A percentile compares a stretch with the other conserved stretches of the same genome.
These are phyloP conservation scores for Cryomyces minteri DNA, from an alignment of 495 filamentous ascomycete species.

Conservation along the genomic window DNA sequence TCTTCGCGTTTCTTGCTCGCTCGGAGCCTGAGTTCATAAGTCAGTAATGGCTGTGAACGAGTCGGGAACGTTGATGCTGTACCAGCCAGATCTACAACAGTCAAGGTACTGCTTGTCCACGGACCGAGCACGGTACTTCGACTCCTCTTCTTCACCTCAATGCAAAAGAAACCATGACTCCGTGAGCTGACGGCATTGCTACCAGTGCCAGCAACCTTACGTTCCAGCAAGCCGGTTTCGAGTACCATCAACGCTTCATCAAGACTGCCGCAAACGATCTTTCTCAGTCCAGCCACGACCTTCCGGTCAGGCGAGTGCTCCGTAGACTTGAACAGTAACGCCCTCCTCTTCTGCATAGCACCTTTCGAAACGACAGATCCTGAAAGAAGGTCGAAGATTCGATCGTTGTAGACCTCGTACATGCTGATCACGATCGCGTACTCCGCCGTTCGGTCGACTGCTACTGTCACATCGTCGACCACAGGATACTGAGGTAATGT, in stretches of 20 bases:
- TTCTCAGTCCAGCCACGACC: slow-evolving; percentile 77
- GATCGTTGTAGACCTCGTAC: slow-evolving; percentile 99
- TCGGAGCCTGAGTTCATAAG: slow-evolving; percentile 45
- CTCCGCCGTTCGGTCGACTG: slow-evolving; percentile 52
- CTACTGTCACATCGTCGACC: slow-evolving; percentile 47
- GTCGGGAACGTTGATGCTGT: too few species aligned
- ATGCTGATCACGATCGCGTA: slow-evolving; percentile 86
- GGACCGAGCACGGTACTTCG: slow-evolving; percentile 28
- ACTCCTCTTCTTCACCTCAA: slow-evolving; percentile 76
- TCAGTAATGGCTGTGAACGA: background rate
- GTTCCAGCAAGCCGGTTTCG: slow-evolving; percentile 74
- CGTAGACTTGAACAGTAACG: slow-evolving; percentile 56
- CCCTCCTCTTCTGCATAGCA: slow-evolving; percentile 33
- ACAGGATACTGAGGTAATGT: slow-evolving; percentile 54
- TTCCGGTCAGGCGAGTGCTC: slow-evolving; percentile 73
- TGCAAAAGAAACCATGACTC: slow-evolving; percentile 90
- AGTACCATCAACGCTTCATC: slow-evolving; percentile 81
- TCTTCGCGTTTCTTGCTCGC: slow-evolving; percentile 81
- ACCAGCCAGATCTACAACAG: too few species aligned
- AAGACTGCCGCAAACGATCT: slow-evolving; percentile 71
- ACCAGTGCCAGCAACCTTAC: slow-evolving; percentile 75
- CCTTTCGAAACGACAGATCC: slow-evolving; percentile 24
- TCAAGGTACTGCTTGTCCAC: slow-evolving; percentile 70
- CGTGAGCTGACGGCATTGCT: slow-evolving; percentile 77
- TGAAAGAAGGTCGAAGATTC: slow-evolving; percentile 84